Conservation (phyloP, 768 basidiomycete species). For the Russula vinacea region DNA sequence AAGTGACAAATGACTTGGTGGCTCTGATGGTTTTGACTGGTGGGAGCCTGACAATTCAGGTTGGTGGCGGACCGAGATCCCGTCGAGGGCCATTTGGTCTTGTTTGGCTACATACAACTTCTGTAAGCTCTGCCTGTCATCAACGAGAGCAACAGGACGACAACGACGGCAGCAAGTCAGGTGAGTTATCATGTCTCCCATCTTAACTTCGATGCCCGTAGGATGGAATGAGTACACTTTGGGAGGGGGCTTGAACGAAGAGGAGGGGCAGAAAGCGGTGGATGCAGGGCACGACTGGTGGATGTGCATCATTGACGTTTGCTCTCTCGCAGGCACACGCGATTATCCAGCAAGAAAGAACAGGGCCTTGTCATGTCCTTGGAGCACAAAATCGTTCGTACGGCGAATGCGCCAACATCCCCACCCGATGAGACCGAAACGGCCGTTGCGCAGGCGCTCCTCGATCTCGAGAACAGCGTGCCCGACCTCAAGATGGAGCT, state of each 20-base stretch:
- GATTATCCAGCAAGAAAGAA: conserved; percentile 7
- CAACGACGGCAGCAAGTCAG: conserved; percentile 17
- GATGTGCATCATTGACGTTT: conserved; percentile 14
- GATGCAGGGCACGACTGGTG: conserved; percentile 10
- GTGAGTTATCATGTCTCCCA: conserved; percentile 12
- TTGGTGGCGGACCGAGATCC: conserved; percentile 9
- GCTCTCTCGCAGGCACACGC: conserved; percentile 12
- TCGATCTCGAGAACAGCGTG: conserved; percentile 98
- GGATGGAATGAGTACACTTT: background rate
- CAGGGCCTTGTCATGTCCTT: conserved; percentile 53
- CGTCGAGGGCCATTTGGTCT: conserved; percentile 9
- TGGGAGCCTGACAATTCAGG: too few species aligned
- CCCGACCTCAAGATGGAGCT: conserved; percentile 98
- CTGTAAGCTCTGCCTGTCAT: background rate
- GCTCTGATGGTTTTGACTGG: background rate
- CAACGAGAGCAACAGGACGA: conserved; percentile 22
- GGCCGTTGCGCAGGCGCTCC: conserved; percentile 88
- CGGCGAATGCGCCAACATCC: conserved; percentile 90
- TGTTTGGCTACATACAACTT: conserved; percentile 12
- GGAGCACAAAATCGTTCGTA: conserved; percentile 87
- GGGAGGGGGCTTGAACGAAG: background rate
- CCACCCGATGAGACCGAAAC: conserved; percentile 90
- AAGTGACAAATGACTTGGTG: background rate
- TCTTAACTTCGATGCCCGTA: background rate
- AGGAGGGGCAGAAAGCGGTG: conserved; percentile 12